These are phyloP conservation scores for Lactarius akahatsu DNA, from an alignment of 768 basidiomycete species.

Conservation along the genomic window DNA sequence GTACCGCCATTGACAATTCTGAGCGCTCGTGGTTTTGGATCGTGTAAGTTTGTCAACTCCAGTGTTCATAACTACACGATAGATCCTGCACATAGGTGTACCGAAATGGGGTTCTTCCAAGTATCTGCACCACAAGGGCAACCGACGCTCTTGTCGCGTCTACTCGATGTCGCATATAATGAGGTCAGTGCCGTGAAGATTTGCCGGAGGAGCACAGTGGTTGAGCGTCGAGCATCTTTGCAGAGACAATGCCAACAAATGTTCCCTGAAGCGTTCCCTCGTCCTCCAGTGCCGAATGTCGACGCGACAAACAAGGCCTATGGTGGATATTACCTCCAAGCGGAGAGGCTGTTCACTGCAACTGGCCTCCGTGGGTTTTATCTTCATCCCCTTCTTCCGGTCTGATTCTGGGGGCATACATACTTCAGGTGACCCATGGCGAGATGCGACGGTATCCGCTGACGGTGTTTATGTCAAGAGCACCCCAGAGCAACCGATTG, in stretches of 20 bases:
- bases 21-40: background rate
- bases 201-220: background rate
- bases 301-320: slow-evolving; percentile 19
- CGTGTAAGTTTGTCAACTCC: no score
- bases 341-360: slow-evolving; percentile 31
- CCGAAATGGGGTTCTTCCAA: no score
- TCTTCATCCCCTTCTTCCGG: background rate
- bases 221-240: background rate
- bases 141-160: slow-evolving; percentile 9
- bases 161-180: slow-evolving; percentile 7
- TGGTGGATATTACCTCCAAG: slow-evolving; percentile 31
- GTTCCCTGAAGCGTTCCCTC: background rate
- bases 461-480: slow-evolving; percentile 25
- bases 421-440: background rate
- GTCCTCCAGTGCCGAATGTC: background rate
- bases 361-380: slow-evolving; percentile 26
- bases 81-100: no score
- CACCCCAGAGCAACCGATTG: slow-evolving; percentile 29
- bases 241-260: background rate
- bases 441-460: slow-evolving; percentile 27
- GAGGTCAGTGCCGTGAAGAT: background rate
- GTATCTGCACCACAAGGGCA: slow-evolving; percentile 40
- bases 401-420: background rate
- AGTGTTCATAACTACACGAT: no score
- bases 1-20: slow-evolving; percentile 35